phyloP scores from a whole-genome alignment of 768 basidiomycete species.

The Melanogaster broomeanus region DNA sequence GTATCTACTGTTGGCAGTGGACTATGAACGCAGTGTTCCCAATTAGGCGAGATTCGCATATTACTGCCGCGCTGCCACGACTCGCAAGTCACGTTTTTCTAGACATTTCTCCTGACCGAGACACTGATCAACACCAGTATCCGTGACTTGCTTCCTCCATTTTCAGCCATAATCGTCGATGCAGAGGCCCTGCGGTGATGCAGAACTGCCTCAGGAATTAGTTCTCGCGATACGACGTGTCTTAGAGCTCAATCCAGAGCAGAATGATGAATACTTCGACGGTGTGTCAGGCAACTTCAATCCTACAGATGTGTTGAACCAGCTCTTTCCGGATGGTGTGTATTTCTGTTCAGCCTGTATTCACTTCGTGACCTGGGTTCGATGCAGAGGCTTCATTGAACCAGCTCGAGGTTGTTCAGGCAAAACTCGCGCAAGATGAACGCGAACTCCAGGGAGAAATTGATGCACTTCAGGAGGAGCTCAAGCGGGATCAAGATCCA shows the following conservation, averaged over 20 bases:
- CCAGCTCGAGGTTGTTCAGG: conserved; percentile 70
- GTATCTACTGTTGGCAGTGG: no score
- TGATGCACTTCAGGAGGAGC: conserved; percentile 60
- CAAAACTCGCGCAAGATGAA: conserved; percentile 68
- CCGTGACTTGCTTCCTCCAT: neutral
- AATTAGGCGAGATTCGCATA: conserved; percentile 13
- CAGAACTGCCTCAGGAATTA: conserved; percentile 66
- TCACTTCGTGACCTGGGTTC: conserved; percentile 1
- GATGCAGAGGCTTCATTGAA: conserved; percentile 71
- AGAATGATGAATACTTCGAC: conserved; percentile 56
- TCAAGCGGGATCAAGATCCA: conserved; percentile 82
- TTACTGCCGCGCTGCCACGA: no score
- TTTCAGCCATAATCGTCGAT: conserved; percentile 7
- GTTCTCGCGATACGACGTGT: conserved; percentile 71
- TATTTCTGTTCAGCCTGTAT: conserved; percentile 12
- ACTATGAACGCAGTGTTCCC: conserved; percentile 7
- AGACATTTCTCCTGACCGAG: neutral
- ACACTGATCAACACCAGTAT: neutral
- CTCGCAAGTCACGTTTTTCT: no score
- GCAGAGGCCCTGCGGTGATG: conserved; percentile 28
- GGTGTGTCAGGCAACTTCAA: conserved; percentile 58
- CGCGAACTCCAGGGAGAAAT: conserved; percentile 73
- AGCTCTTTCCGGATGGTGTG: conserved; percentile 79
- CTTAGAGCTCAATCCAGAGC: conserved; percentile 51
- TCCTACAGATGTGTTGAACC: conserved; percentile 52